Evolutionary conservation across 805 yeast genomes (phyloP), one percentile per base, ranked within the genome.

Genomic region (Myxozyma monticola): DNA sequence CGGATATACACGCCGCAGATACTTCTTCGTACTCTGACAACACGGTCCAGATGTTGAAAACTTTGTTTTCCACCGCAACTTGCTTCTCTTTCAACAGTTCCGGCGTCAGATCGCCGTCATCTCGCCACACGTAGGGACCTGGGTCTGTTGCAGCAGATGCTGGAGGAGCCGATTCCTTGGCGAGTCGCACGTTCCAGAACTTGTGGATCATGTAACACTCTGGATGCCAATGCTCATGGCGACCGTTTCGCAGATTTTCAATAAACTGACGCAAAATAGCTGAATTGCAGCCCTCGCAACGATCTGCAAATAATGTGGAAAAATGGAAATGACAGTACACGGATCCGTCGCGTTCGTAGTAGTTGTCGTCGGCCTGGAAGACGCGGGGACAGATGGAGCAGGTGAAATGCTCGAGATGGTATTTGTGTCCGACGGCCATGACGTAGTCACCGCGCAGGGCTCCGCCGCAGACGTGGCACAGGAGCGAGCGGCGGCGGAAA

Each of bases 141-240:
- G 57, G 44, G n/a, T 49, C 53, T 20, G 55, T 42, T 18, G 34
- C 29, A 3, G 48, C 45, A 3, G 57, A 44, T 69, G 33, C 73
- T 90, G 24, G 84, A 76, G 30, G 40, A 9, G 26, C 25, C 9
- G 45, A 18, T 28, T 78, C 71, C 43, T 77, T 83, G 24, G 84
- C 77, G 20, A 93, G 73, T 49, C 83, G 78, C 18, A 90, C 95
- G 65, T 88, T 89, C 99, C 99, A 93, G 63, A 88, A 90, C 68
- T 90, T 90, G 72, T 86, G 90, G 41, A 93, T 95, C 89, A 95
- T 95, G 65, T 89, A 93, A 72, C 99, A 93, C 66, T 95, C 98
- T 1, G 97, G 98, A 69, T 93, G 99, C 99, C 99, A 93, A 65
- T 88, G 95, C 67, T 90, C 96, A 51, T 86, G 84, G 60, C 84